Percentiles rank a stretch among this genome's conserved stretches.
Evolutionary conservation across 495 filamentous ascomycete species (phyloP).

Genomic region (Aspergillus indologenus): DNA sequence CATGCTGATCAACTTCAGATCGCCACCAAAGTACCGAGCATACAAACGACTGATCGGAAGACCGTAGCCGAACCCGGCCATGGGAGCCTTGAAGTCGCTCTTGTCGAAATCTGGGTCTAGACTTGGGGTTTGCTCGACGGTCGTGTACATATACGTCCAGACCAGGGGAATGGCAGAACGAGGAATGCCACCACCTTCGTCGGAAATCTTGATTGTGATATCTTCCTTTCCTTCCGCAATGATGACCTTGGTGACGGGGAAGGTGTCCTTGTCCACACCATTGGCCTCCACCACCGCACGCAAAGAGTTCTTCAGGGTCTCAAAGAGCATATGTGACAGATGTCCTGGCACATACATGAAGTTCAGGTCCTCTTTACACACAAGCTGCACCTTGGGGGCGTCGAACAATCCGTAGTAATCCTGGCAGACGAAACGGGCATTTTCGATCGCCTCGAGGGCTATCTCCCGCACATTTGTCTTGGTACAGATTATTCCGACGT

Average conservation of each 20-base stretch:
- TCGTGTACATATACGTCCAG: slow-evolving; percentile 99
- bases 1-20: slow-evolving; percentile 98
- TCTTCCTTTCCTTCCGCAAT: slow-evolving; percentile 97
- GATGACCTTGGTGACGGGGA: slow-evolving; percentile 94
- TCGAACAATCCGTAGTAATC: slow-evolving; percentile 98
- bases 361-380: slow-evolving; percentile 86
- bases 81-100: slow-evolving; percentile 98
- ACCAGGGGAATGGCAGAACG: slow-evolving; percentile 88
- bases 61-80: slow-evolving; percentile 98
- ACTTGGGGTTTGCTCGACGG: slow-evolving; percentile 90
- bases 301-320: slow-evolving; percentile 96
- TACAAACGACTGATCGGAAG: slow-evolving; percentile 91
- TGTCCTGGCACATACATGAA: slow-evolving; percentile 99
- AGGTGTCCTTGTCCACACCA: slow-evolving; percentile 90
- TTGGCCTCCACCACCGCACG: slow-evolving; percentile 95
- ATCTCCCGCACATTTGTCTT: slow-evolving; percentile 96
- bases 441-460: slow-evolving; percentile 95
- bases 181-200: slow-evolving; percentile 94
- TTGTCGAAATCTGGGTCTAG: slow-evolving; percentile 98
- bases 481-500: slow-evolving; percentile 98
- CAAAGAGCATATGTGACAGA: slow-evolving; percentile 97
- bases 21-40: slow-evolving; percentile 94
- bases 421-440: slow-evolving; percentile 96
- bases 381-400: slow-evolving; percentile 91
- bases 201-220: slow-evolving; percentile 95